Percentiles rank a stretch among this genome's conserved stretches.
These are phyloP conservation scores for Fraxinus excelsior DNA, from an alignment of 257 asterid species.

Conservation along the genomic window DNA sequence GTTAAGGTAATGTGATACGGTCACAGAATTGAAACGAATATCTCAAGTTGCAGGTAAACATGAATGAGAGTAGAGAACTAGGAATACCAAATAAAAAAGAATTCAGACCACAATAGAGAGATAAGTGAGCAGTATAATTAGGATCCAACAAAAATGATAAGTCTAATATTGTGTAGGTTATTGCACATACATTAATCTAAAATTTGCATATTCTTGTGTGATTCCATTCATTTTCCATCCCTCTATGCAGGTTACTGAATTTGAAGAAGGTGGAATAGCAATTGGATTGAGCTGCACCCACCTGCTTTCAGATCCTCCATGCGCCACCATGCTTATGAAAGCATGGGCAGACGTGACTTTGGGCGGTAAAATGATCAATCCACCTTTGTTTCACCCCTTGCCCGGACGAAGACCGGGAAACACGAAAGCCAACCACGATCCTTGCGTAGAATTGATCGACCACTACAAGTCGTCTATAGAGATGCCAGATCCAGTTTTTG, in stretches of 20 bases:
- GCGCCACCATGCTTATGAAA: conserved; percentile 49
- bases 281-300: conserved; percentile 70
- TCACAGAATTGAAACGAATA: neutral
- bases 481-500: conserved; percentile 2
- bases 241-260: conserved; percentile 53
- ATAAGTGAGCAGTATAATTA: no score
- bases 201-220: no score
- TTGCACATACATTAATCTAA: no score
- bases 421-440: conserved; percentile 17
- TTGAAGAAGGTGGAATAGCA: conserved; percentile 62
- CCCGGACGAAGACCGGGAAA: conserved; percentile 28
- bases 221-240: neutral
- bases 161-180: no score
- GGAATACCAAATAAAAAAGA: no score
- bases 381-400: conserved; percentile 47
- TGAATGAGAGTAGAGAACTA: no score
- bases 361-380: conserved; percentile 34
- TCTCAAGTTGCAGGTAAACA: no score
- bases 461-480: conserved; percentile 40
- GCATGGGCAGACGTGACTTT: conserved; percentile 62
- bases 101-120: no score
- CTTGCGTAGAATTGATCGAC: conserved; percentile 28
- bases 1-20: conserved; percentile 47
- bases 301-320: conserved; percentile 53
- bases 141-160: no score